Base-by-base conservation (phyloP, 1,139 yeast species). In the Yamadazyma conglobata region DNA sequence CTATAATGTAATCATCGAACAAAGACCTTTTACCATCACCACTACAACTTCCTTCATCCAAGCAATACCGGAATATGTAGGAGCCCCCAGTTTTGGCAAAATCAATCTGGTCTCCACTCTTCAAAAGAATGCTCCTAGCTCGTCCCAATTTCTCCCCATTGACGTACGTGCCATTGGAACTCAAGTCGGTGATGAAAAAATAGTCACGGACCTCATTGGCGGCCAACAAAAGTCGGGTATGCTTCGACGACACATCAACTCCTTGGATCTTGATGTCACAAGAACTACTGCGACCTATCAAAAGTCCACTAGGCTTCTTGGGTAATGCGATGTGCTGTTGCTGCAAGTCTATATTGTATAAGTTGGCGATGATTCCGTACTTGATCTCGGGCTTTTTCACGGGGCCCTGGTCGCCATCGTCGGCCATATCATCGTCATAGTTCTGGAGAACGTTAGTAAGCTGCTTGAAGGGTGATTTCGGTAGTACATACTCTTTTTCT, bases 161-260 rank as follows among this genome's bases (percentile, higher is more conserved):
- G 10, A 82, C 60, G 42, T 61, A 78, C 0, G 85, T 73, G 2
- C 91, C 91, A 48, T 82, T 82, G 5, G 84, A 62, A 42, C 87
- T 79, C 27, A 64, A 45, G 50, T 82, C 89, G 3, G 73, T 64
- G 12, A 80, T 47, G 38, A 70, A 70, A 22, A 78, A 52, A 26
- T 72, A 56, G 28, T 68, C 72, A 17, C 64, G 52, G 6, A 27
- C 27, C 14, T 57, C 58, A 14, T 61, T 57, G 18, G 60, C 60
- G 15, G 40, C 40, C 18, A 72, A 50, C 10, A 68, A 55, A 10
- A 81, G 51, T 36, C 70, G 68, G 42, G 87, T 77, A 50, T 82
- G 93, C 26, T 63, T 61, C 0, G 86, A 77, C 1, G 89, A 81
- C 8, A 81, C 79, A 45, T 82, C 89, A 1, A 65, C 58, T 3